Conservation (phyloP, 2,329 filamentous ascomycete species). For the Exophiala xenobiotica region DNA sequence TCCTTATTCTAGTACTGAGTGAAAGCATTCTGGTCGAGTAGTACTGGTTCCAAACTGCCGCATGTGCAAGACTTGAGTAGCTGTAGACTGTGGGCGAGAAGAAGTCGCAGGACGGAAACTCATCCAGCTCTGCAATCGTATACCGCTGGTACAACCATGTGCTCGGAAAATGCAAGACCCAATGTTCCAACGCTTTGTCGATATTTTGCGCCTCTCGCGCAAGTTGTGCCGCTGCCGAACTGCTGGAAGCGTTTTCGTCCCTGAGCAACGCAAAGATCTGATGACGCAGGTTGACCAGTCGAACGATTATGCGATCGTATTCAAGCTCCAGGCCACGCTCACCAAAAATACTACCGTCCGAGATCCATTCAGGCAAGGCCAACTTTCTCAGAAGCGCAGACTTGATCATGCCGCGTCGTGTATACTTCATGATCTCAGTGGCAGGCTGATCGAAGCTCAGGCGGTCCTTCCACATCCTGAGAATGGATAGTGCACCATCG, state of each 20-base stretch:
- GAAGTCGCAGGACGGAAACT: conserved; percentile 22
- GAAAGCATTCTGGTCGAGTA: conserved; percentile 32
- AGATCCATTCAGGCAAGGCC: conserved; percentile 34
- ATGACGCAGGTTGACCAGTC: conserved; percentile 27
- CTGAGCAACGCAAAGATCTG: conserved; percentile 1
- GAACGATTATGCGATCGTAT: conserved; percentile 33
- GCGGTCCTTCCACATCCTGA: conserved; percentile 34
- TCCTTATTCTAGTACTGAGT: conserved; percentile 28
- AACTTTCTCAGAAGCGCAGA: conserved; percentile 30
- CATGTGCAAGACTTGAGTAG: conserved; percentile 28
- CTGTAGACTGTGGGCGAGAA: conserved; percentile 31
- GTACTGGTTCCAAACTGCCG: conserved; percentile 32
- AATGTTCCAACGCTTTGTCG: conserved; percentile 15
- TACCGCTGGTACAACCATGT: conserved; percentile 16
- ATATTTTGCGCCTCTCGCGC: conserved; percentile 14
- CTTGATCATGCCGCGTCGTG: conserved; percentile 33
- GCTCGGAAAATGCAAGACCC: conserved; percentile 14
- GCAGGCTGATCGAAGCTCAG: conserved; percentile 4
- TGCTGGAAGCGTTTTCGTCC: not conserved
- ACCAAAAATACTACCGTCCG: conserved; percentile 33
- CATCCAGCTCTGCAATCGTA: conserved; percentile 6
- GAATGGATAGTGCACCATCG: conserved; percentile 34
- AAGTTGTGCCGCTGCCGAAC: conserved; percentile 4
- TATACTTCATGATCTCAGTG: conserved; percentile 33
- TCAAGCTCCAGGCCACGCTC: conserved; percentile 34